Evolutionary conservation across 2,329 filamentous ascomycete genomes (phyloP).

Genomic region (Epichloe brachyelytri): DNA sequence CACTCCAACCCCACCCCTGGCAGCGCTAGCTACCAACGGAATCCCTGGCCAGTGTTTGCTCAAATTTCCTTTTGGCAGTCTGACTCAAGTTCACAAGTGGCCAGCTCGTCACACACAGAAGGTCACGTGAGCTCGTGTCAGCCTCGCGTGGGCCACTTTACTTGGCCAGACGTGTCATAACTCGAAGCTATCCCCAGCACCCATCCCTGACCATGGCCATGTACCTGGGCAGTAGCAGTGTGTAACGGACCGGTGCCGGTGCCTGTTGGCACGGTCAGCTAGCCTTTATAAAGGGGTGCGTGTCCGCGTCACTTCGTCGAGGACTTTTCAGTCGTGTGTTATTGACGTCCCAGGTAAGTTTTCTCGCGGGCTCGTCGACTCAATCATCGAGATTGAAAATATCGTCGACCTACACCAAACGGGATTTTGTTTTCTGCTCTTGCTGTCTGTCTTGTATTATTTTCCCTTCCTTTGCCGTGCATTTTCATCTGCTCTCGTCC

Average conservation of each 20-base stretch:
- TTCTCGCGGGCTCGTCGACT: not conserved
- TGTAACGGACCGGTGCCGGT: not conserved
- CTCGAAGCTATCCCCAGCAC: slow-evolving; percentile 4
- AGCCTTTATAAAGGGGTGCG: not conserved
- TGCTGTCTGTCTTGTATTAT: not conserved
- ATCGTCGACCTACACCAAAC: not conserved
- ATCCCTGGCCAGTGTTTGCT: not conserved
- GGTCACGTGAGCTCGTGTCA: slow-evolving; percentile 5
- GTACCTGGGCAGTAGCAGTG: not conserved
- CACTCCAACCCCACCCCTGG: not conserved
- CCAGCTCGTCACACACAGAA: not conserved
- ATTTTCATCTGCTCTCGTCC: not conserved
- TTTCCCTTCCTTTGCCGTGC: not conserved
- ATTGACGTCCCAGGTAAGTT: slow-evolving; percentile 1
- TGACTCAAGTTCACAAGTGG: not conserved
- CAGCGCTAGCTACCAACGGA: not conserved
- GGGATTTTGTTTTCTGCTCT: not conserved
- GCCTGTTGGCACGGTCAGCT: not conserved
- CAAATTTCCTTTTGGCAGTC: not conserved
- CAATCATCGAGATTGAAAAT: not conserved
- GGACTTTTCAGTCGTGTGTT: not conserved
- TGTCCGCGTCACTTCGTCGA: not conserved
- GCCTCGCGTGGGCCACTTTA: not conserved
- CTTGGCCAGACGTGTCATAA: slow-evolving; percentile 7
- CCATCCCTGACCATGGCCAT: not conserved